A percentile compares a stretch with the other conserved stretches of the same genome.
These are phyloP conservation scores for Neostapfia colusana DNA, from an alignment of 176 grass and related monocot species.

Conservation along the genomic window DNA sequence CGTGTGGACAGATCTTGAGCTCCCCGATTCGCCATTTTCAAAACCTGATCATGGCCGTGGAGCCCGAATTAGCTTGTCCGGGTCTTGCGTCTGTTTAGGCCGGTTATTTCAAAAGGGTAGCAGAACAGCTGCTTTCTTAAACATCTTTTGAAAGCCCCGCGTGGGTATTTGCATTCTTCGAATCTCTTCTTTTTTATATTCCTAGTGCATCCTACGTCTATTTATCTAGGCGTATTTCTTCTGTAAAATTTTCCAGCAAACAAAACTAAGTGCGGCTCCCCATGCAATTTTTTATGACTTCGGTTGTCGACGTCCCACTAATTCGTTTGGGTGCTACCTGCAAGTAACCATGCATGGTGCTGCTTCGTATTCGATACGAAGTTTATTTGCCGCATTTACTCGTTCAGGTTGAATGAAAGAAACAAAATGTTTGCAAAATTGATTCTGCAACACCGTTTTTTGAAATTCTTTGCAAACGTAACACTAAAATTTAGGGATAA, in stretches of 20 bases:
- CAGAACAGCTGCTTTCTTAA: background rate
- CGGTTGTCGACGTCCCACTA: background rate
- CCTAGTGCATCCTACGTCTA: no score
- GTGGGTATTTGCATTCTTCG: background rate
- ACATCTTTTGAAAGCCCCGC: background rate
- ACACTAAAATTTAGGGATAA: no score
- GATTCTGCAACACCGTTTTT: no score
- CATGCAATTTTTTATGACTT: background rate
- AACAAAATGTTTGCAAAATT: no score
- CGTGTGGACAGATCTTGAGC: slow-evolving; percentile 56
- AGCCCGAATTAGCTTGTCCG: slow-evolving; percentile 9
- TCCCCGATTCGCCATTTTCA: slow-evolving; percentile 37
- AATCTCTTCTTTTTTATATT: background rate
- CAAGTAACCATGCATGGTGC: background rate
- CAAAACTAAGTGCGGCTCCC: background rate
- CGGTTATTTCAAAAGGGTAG: background rate
- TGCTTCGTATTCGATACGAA: background rate
- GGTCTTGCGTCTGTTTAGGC: background rate
- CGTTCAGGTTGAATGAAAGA: no score
- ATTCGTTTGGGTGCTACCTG: background rate
- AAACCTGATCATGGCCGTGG: slow-evolving; percentile 26
- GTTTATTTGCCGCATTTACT: background rate
- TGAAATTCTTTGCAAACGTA: no score
- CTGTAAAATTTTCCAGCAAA: background rate
- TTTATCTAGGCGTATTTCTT: background rate